Base-by-base conservation (phyloP, 225 moss, liverwort and hornwort species). In the Thuidium tamariscinum region DNA sequence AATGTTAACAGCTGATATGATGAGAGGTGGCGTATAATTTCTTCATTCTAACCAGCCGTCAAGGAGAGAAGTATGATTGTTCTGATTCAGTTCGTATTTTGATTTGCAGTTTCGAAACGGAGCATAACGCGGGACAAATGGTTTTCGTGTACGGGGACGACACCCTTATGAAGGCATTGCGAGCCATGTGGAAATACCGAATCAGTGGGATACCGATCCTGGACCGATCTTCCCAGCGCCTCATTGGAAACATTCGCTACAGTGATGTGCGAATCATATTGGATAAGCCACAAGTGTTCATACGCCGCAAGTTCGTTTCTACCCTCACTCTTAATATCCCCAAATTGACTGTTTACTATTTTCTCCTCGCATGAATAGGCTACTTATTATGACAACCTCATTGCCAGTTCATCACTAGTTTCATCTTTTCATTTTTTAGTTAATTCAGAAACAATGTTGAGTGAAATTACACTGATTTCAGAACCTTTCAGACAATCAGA, bases 111-210 rank as follows among this genome's bases (percentile, higher is more conserved):
- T 94, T 94, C 27, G 88, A 93, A 84, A 51, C 73, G 29, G 89
- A 88, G 55, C 87, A 85, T 10, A 86, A 90, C 77, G 92, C 88
- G 29, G 94, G 90, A 57, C 85, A 89, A 69, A 74, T 93, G 90
- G 91, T 95, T 74, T 72, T 77, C 62, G 91, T 92, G 32, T 84
- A 88, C 18, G 90, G 91, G 22, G 92, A 95, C 78, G 93, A 94
- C 54, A 71, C 65, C 62, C 89, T 95, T 12, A 88, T 91, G 86
- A 55, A 81, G 81, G 93, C 95, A 14, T 87, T 95, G 74, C 92
- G 74, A 60, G 83, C 92, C n/a, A 95, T 95, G 95, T 94, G 92
- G 91, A 95, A 92, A 82, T 63, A 93, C 73, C 92, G 93, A 83
- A 90, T 95, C 46, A 93, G 94, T 82, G 93, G 95, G 37, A 84